phyloP scores from a whole-genome alignment of 805 yeast species.

The Ogataea saltuana region DNA sequence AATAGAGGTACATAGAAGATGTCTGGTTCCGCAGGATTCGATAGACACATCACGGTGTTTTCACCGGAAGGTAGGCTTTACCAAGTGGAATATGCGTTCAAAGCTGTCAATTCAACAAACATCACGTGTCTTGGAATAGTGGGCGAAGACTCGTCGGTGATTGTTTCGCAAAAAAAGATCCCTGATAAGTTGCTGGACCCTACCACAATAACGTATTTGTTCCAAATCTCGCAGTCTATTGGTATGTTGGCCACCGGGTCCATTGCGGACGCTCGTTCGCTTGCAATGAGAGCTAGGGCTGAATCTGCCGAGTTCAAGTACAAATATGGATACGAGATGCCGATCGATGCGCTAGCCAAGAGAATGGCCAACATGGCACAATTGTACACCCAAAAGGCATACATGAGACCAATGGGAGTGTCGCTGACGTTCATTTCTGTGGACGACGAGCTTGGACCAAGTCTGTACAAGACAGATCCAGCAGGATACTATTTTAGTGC shows the following conservation, averaged over 20 bases:
- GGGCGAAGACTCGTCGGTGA: conserved; percentile 83
- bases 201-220: conserved; percentile 79
- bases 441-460: conserved; percentile 90
- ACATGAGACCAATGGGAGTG: conserved; percentile 97
- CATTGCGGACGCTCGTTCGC: conserved; percentile 91
- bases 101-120: conserved; percentile 91
- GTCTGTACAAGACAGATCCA: conserved; percentile 90
- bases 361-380: conserved; percentile 95
- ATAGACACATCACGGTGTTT: conserved; percentile 97
- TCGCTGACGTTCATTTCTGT: conserved; percentile 84
- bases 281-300: conserved; percentile 86
- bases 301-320: conserved; percentile 96
- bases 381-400: conserved; percentile 95
- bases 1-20: conserved; percentile 13
- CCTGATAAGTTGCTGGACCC: conserved; percentile 94
- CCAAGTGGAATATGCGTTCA: conserved; percentile 97
- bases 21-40: conserved; percentile 83
- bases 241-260: conserved; percentile 96
- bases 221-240: conserved; percentile 74
- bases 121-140: conserved; percentile 85
- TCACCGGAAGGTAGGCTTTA: conserved; percentile 97
- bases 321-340: conserved; percentile 96
- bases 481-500: conserved; percentile 94
- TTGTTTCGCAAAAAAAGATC: conserved; percentile 92
- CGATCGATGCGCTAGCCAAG: conserved; percentile 87